Evolutionary conservation across 371 early-diverging fungal genomes (phyloP), one percentile per base, ranked within the genome.

Genomic region (Chytridium lagenaria): DNA sequence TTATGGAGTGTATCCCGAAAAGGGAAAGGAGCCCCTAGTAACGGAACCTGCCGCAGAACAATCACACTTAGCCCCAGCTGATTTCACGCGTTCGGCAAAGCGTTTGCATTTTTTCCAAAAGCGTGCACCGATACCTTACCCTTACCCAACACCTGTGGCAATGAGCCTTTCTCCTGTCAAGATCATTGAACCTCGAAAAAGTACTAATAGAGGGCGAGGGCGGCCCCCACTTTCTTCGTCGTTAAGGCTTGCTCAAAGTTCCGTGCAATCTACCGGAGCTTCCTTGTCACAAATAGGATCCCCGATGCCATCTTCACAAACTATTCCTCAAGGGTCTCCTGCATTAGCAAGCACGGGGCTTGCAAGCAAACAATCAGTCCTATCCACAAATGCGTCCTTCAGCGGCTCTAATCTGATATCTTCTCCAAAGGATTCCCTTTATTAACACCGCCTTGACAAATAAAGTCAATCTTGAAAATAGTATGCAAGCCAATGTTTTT

Each of bases 111-210:
- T 19, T 19, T 19, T 19, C 44, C 44, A 44, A 44, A 44, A 7
- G 44, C 44, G 12, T 12, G 19, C 55, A 52, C 55, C 55, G 5
- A 26, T 12, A 12, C 55, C 55, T 15, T 52, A n/a, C 55, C 55
- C 55, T n/a, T 52, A 52, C 55, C 55, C 55, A 10, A 7, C 7
- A 26, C n/a, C 55, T n/a, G 26, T 26, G 5, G 26, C 55, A 5
- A 26, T 52, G n/a, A 26, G 26, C 55, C 12, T 26, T 5, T 52
- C 55, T n/a, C 55, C 55, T 10, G 55, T 52, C 5, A 52, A 52
- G 55, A 52, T 52, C 55, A 52, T 52, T 52, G 55, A 52, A 26
- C 55, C 55, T 15, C 12, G 55, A 26, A 52, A 52, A 52, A 52
- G 23, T 23, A 52, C 26, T 7, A 52, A n/a, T 5, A 7, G 55